phyloP scores from a whole-genome alignment of 495 filamentous ascomycete species.

The Oidiodendron maius region DNA sequence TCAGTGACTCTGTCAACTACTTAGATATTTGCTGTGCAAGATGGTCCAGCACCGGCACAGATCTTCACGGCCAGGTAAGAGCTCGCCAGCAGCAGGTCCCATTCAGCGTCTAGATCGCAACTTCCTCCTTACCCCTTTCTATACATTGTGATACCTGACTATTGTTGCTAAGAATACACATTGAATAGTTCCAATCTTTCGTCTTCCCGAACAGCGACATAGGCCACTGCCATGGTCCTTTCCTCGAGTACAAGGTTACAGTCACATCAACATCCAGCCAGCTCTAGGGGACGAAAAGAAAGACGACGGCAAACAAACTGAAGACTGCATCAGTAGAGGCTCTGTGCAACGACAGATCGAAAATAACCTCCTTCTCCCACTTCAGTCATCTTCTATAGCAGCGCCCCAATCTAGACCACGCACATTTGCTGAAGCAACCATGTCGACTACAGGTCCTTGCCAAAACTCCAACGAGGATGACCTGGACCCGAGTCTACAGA shows the following conservation, averaged over 20 bases:
- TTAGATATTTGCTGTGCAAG: no score
- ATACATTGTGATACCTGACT: no score
- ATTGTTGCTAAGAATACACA: neutral
- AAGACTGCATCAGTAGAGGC: neutral
- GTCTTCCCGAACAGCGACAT: no score
- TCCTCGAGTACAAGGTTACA: neutral
- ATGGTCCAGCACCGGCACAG: neutral
- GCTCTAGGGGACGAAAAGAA: neutral
- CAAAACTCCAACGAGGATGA: neutral
- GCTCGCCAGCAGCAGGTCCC: neutral
- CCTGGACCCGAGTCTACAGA: neutral
- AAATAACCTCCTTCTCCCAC: neutral
- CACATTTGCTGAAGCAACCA: constrained; percentile 5
- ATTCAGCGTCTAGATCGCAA: neutral
- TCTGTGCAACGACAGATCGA: neutral
- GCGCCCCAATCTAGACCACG: neutral
- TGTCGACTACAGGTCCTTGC: neutral
- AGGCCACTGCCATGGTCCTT: no score
- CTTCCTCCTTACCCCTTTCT: neutral
- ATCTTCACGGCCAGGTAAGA: neutral
- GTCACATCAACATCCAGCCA: constrained; percentile 1
- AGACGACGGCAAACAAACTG: neutral
- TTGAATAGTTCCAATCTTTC: no score
- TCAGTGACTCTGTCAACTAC: no score
- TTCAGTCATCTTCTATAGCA: neutral